Evolutionary conservation across 805 yeast genomes (phyloP).

Genomic region (Myxozyma lipomycoides): DNA sequence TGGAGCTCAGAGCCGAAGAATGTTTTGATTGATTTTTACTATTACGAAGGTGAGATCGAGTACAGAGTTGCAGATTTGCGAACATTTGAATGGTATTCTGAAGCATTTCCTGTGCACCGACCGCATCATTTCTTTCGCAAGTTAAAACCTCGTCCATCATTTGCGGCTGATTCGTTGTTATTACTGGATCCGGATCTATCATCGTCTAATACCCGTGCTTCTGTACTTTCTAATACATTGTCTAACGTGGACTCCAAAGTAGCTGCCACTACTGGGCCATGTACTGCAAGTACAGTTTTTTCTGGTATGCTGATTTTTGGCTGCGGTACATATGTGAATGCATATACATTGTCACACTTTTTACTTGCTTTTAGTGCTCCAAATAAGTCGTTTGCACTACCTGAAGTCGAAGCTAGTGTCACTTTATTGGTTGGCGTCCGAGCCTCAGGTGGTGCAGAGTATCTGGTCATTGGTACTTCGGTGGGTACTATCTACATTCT

Average conservation of each 20-base stretch:
- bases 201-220: not conserved
- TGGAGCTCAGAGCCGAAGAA: constrained; percentile 10
- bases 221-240: not conserved
- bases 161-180: constrained; percentile 4
- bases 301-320: constrained; percentile 22
- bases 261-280: constrained; percentile 21
- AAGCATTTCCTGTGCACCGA: constrained; percentile 15
- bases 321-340: constrained; percentile 14
- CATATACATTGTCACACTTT: constrained; percentile 19
- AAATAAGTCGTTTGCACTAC: constrained; percentile 14
- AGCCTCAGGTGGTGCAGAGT: constrained; percentile 6
- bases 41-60: constrained; percentile 18
- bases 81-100: constrained; percentile 15
- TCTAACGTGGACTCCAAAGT: not conserved
- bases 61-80: constrained; percentile 18
- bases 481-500: constrained; percentile 18
- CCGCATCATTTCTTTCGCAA: constrained; percentile 17
- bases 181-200: not conserved
- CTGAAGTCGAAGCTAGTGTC: constrained; percentile 13
- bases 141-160: constrained; percentile 5
- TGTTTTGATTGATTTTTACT: constrained; percentile 21
- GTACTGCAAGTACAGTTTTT: constrained; percentile 20
- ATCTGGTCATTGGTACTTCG: constrained; percentile 17
- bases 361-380: constrained; percentile 23
- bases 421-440: constrained; percentile 8